phyloP scores from a whole-genome alignment of 2,329 filamentous ascomycete species.

The Fusarium albosuccineum region DNA sequence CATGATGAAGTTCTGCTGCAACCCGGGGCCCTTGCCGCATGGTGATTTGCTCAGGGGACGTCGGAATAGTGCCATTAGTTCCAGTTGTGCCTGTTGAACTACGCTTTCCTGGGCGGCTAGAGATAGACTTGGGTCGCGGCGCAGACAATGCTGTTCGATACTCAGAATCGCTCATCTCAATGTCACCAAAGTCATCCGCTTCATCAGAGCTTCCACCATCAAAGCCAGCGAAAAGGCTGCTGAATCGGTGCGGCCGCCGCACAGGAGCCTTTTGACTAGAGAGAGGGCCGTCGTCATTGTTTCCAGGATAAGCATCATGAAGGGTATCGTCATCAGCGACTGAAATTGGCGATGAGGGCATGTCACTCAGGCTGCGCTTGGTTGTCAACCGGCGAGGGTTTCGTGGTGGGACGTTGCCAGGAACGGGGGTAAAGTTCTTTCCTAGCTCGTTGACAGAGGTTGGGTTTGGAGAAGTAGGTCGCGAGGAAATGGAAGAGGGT shows the following conservation, averaged over 20 bases:
- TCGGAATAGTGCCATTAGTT: conserved; percentile 51
- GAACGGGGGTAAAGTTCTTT: conserved; percentile 65
- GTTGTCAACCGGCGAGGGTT: conserved; percentile 69
- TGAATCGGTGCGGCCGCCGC: conserved; percentile 79
- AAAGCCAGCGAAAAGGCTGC: conserved; percentile 89
- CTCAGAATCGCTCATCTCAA: conserved; percentile 74
- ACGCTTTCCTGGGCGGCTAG: conserved; percentile 57
- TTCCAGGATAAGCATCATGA: conserved; percentile 79
- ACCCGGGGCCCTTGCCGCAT: conserved; percentile 48
- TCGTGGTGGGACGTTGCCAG: conserved; percentile 67
- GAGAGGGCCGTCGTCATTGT: conserved; percentile 84
- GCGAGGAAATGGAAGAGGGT: conserved; percentile 78
- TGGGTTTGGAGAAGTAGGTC: conserved; percentile 67
- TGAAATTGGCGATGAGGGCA: conserved; percentile 63
- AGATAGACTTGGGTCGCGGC: conserved; percentile 64
- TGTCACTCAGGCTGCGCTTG: conserved; percentile 61
- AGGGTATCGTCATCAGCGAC: conserved; percentile 55
- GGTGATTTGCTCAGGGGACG: conserved; percentile 59
- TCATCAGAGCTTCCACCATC: conserved; percentile 79
- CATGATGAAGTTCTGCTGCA: conserved; percentile 61
- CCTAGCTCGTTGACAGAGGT: conserved; percentile 47
- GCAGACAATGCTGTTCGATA: conserved; percentile 75
- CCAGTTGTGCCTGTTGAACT: conserved; percentile 50
- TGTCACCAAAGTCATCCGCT: conserved; percentile 71
- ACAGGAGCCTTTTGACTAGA: conserved; percentile 71